Conservation (phyloP, 2,329 filamentous ascomycete species). For the Microsporum audouinii region DNA sequence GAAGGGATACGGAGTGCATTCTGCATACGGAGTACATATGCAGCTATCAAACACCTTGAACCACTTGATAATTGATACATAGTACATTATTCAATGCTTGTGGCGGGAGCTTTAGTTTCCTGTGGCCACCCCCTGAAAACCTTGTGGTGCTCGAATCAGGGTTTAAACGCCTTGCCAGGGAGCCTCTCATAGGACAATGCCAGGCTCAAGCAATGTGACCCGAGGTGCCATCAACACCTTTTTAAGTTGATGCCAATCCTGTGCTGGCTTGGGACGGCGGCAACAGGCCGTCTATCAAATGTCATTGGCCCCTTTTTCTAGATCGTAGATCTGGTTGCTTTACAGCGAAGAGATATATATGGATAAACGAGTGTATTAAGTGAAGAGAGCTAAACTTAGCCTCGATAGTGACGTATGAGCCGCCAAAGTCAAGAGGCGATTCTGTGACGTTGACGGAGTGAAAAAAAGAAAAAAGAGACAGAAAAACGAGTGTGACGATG, state of each 20-base stretch:
- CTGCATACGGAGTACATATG: background rate
- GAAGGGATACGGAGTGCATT: background rate
- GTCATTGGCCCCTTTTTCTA: background rate
- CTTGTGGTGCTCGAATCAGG: background rate
- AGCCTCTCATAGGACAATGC: background rate
- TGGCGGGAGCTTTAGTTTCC: background rate
- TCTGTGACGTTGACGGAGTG: background rate
- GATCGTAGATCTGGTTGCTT: too few relatives aligned
- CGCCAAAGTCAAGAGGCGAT: background rate
- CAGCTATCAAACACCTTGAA: background rate
- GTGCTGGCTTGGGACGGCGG: background rate
- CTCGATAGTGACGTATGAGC: background rate
- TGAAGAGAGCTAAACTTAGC: background rate
- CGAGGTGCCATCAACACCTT: background rate
- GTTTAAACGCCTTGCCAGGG: background rate
- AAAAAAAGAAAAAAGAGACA: background rate
- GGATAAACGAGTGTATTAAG: background rate
- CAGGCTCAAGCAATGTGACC: background rate
- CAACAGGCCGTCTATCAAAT: background rate
- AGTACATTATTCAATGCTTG: background rate
- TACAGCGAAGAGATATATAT: background rate
- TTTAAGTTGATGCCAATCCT: background rate
- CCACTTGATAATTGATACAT: background rate
- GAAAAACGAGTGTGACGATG: background rate
- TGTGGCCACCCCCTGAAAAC: slow-evolving; percentile 1